Conservation (phyloP, 1,284 basidiomycete species). For the Sporisorium graminicola region DNA sequence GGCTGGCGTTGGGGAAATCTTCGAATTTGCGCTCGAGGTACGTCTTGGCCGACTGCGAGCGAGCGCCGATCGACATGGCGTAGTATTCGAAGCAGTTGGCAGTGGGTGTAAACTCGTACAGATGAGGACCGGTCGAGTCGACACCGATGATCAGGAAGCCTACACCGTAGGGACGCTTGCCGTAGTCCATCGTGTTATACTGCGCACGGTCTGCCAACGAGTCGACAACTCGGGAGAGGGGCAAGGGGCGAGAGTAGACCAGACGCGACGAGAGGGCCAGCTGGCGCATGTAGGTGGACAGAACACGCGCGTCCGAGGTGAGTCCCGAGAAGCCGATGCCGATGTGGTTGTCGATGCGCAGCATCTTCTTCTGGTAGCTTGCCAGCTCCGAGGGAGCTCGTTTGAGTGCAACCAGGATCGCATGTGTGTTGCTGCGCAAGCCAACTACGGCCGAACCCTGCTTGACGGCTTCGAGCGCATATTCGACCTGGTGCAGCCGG, state of each 20-base stretch:
- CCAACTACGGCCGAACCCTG: constrained; percentile 98
- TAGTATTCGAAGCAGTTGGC: constrained; percentile 98
- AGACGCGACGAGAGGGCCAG: constrained; percentile 96
- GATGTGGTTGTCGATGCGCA: constrained; percentile 98
- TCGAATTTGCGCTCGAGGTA: constrained; percentile 96
- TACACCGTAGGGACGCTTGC: constrained; percentile 95
- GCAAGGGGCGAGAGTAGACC: constrained; percentile 93
- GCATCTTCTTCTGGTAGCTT: constrained; percentile 99
- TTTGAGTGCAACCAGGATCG: constrained; percentile 94
- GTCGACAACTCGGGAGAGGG: constrained; percentile 90
- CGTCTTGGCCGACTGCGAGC: constrained; percentile 97
- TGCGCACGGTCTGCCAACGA: constrained; percentile 98
- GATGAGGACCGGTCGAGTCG: constrained; percentile 93
- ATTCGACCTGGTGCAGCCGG: constrained; percentile 91
- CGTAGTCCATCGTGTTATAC: constrained; percentile 98
- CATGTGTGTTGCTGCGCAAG: constrained; percentile 92
- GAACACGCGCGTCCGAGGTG: constrained; percentile 95
- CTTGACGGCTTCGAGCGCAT: constrained; percentile 99
- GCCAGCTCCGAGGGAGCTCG: constrained; percentile 98
- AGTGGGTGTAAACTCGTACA: constrained; percentile 97
- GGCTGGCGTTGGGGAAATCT: constrained; percentile 74
- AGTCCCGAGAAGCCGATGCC: constrained; percentile 98
- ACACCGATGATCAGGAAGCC: constrained; percentile 97
- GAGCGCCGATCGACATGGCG: constrained; percentile 97
- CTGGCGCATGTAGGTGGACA: constrained; percentile 94